Conservation (phyloP, 345 rosid species). For the Murraya koenigii region DNA sequence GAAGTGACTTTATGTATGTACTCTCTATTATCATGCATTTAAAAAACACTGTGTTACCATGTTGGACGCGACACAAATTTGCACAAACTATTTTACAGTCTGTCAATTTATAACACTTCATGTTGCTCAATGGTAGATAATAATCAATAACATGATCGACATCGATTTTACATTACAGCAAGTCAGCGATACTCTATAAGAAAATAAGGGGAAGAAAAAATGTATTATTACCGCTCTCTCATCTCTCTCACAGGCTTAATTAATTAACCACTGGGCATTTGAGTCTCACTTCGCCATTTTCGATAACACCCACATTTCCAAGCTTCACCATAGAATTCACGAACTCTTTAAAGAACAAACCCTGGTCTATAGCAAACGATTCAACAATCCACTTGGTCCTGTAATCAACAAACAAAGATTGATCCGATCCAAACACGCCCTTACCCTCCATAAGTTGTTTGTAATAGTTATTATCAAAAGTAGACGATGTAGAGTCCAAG, state of each 20-base stretch:
- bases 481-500: slow-evolving; percentile 58
- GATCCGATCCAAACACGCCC: slow-evolving; percentile 72
- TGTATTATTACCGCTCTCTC: not conserved
- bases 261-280: slow-evolving; percentile 34
- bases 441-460: slow-evolving; percentile 48
- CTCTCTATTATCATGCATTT: not conserved
- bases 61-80: not conserved
- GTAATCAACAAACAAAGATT: slow-evolving; percentile 42
- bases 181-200: not conserved
- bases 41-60: not conserved
- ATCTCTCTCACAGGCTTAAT: not conserved
- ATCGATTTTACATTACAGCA: not conserved
- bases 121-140: not conserved
- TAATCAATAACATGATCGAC: not conserved
- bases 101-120: not conserved
- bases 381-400: slow-evolving; percentile 65
- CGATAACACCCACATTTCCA: slow-evolving; percentile 61
- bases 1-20: not conserved
- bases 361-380: slow-evolving; percentile 53
- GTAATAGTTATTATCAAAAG: slow-evolving; percentile 68
- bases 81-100: not conserved
- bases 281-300: slow-evolving; percentile 64
- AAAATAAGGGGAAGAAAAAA: not conserved
- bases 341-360: slow-evolving; percentile 64
- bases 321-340: slow-evolving; percentile 67